phyloP scores from a whole-genome alignment of 441 rosid genomes.

The Croton setiger region DNA sequence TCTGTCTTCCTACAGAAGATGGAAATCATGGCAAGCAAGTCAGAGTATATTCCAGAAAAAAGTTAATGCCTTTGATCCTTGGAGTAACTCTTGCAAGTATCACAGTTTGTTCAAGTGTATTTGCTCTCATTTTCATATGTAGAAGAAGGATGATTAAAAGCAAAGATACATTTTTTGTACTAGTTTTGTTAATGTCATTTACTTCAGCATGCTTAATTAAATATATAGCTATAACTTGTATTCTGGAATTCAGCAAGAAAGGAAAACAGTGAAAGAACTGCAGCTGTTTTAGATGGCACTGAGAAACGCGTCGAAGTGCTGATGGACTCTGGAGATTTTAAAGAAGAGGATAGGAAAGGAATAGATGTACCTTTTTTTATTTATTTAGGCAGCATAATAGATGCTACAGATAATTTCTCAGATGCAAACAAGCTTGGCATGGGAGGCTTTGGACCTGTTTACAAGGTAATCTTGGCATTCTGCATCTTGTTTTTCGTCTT shows the following conservation, averaged over 20 bases:
- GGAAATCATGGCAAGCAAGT: neutral
- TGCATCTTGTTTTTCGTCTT: neutral
- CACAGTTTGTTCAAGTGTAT: constrained; percentile 7
- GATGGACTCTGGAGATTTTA: constrained; percentile 38
- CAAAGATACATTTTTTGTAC: constrained; percentile 13
- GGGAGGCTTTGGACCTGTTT: constrained; percentile 65
- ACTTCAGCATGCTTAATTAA: neutral
- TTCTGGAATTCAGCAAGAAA: constrained; percentile 27
- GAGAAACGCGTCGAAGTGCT: constrained; percentile 44
- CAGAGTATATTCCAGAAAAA: neutral
- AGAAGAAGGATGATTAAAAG: constrained; percentile 14
- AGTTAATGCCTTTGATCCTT: constrained; percentile 4
- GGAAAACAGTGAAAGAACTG: constrained; percentile 24
- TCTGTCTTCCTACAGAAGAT: neutral
- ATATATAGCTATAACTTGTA: no score
- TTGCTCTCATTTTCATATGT: constrained; percentile 10
- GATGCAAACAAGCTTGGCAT: constrained; percentile 50
- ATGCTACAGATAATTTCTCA: constrained; percentile 51
- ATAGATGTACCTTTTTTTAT: constrained; percentile 50
- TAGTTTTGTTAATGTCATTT: neutral
- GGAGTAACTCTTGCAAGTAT: constrained; percentile 6
- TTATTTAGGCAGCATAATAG: constrained; percentile 40
- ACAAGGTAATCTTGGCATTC: constrained; percentile 33
- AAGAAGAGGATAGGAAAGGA: constrained; percentile 42
- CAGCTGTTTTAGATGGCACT: constrained; percentile 33